Conservation (phyloP, 75 land plant species). For the Sequoia sempervirens region DNA sequence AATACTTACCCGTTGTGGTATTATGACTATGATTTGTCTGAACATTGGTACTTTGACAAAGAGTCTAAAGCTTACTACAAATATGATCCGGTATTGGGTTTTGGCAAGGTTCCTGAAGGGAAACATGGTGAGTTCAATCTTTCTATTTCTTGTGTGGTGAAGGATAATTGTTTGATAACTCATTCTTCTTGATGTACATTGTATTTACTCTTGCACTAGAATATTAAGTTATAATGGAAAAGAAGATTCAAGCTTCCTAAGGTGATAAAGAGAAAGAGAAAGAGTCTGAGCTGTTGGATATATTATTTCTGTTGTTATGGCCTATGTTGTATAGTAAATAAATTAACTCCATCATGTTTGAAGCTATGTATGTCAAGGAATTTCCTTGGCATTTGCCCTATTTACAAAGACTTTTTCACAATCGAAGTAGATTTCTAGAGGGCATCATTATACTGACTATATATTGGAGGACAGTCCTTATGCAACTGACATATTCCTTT, state of each 20-base stretch:
- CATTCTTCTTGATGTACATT: not conserved
- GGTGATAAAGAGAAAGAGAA: not conserved
- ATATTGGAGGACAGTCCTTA: not conserved
- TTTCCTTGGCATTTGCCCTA: not conserved
- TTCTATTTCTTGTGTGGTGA: not conserved
- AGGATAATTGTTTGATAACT: not conserved
- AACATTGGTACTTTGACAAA: slow-evolving; percentile 12
- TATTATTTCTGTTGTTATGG: not conserved
- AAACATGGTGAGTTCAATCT: not conserved
- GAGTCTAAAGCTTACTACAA: slow-evolving; percentile 8
- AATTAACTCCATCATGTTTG: not conserved
- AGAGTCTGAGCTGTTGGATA: not conserved
- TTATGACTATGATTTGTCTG: slow-evolving; percentile 2
- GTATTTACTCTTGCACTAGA: not conserved
- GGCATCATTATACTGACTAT: not conserved
- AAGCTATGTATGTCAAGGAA: not conserved
- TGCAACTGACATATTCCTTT: not conserved
- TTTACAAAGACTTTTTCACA: not conserved
- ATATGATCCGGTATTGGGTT: slow-evolving; percentile 2
- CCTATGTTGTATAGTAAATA: not conserved
- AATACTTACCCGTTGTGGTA: slow-evolving; percentile 5
- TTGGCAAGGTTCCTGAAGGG: not conserved
- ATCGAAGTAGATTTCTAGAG: not conserved
- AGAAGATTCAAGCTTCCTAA: not conserved
- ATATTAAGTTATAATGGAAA: not conserved